A percentile compares a stretch with the other conserved stretches of the same genome.
phyloP scores from a whole-genome alignment of 805 yeast genomes.

The Spencermartinsiella europaea region DNA sequence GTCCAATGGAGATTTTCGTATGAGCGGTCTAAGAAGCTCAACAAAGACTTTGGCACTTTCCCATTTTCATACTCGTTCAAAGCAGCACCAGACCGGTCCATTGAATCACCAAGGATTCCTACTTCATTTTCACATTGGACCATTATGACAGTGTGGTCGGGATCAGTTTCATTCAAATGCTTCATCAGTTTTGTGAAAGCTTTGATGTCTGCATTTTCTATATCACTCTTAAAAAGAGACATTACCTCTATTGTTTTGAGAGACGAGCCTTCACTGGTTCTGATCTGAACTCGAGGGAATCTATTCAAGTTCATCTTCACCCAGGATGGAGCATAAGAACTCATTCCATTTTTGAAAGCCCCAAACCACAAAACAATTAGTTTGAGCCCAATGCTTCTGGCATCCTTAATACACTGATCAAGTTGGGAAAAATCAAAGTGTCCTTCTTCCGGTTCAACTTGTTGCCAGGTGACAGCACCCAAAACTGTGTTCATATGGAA shows the following conservation, averaged over 20 bases:
- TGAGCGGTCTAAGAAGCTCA: not conserved
- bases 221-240: constrained; percentile 10
- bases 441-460: constrained; percentile 18
- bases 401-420: constrained; percentile 13
- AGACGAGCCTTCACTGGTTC: not conserved
- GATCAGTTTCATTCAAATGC: constrained; percentile 12
- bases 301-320: constrained; percentile 12
- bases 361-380: constrained; percentile 19
- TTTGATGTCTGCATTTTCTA: constrained; percentile 9
- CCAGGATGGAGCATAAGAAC: constrained; percentile 16
- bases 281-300: constrained; percentile 13
- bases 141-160: constrained; percentile 14
- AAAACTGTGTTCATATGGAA: constrained; percentile 16
- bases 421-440: constrained; percentile 14
- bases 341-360: constrained; percentile 18
- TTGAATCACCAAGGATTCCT: constrained; percentile 18
- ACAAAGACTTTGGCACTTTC: constrained; percentile 10
- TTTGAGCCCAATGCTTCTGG: constrained; percentile 12
- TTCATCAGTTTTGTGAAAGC: constrained; percentile 15
- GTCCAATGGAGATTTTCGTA: constrained; percentile 1
- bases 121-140: constrained; percentile 19
- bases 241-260: constrained; percentile 6
- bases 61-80: constrained; percentile 1
- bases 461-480: constrained; percentile 19
- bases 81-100: constrained; percentile 9